Evolutionary conservation across 2,329 filamentous ascomycete species (phyloP).

Genomic region (Fusarium acutatum): DNA sequence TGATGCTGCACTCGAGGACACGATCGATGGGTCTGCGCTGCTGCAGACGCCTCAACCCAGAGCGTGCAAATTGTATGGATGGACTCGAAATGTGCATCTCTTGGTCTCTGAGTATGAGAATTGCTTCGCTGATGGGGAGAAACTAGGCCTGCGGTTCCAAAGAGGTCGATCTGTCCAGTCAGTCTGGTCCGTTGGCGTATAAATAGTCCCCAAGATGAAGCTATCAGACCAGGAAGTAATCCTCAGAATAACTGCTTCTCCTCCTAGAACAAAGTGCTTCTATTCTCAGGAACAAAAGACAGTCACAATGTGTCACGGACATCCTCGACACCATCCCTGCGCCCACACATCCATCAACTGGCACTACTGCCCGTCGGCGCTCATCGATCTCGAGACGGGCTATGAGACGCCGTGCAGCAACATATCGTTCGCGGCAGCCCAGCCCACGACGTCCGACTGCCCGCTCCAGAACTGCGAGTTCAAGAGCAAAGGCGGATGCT

Average conservation of each 20-base stretch:
- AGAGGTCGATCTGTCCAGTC: conserved; percentile 22
- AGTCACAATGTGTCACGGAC: conserved; percentile 61
- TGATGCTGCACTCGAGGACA: conserved; percentile 32
- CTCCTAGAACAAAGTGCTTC: background rate
- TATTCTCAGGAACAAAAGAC: background rate
- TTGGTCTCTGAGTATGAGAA: conserved; percentile 58
- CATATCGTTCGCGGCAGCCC: conserved; percentile 56
- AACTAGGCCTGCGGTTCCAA: conserved; percentile 57
- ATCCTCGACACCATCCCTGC: conserved; percentile 62
- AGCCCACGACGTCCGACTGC: conserved; percentile 55
- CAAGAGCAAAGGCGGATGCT: conserved; percentile 57
- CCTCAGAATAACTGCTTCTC: background rate
- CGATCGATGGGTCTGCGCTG: conserved; percentile 15
- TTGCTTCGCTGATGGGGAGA: conserved; percentile 67
- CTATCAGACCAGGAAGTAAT: background rate
- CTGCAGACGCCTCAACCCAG: conserved; percentile 26
- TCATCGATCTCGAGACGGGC: conserved; percentile 59
- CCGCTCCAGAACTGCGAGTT: conserved; percentile 62
- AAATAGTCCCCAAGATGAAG: conserved; percentile 28
- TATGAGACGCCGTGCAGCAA: conserved; percentile 60
- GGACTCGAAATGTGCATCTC: conserved; percentile 66
- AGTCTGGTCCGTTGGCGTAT: conserved; percentile 20
- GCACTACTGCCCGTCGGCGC: conserved; percentile 59
- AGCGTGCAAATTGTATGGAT: conserved; percentile 49
- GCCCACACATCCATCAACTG: conserved; percentile 64